Conservation (phyloP, 2,329 filamentous ascomycete genomes). For the Teratosphaeriaceae sp. region DNA sequence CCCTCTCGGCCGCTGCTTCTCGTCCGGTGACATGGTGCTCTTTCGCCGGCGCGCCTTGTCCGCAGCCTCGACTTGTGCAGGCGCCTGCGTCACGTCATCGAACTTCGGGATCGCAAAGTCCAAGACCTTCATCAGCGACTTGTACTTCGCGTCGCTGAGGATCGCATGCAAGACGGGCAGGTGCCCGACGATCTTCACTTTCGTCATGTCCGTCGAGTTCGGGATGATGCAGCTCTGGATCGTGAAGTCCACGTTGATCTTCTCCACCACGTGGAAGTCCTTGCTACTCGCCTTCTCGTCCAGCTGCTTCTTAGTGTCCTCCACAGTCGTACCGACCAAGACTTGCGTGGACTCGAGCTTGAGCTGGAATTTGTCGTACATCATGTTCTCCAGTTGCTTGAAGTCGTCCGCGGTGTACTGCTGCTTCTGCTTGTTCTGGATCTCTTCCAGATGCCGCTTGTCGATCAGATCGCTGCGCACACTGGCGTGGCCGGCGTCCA, state of each 20-base stretch:
- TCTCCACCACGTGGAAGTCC: constrained; percentile 83
- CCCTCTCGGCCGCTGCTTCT: constrained; percentile 53
- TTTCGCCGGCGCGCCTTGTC: constrained; percentile 32
- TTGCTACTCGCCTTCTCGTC: constrained; percentile 56
- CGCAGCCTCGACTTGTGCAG: constrained; percentile 17
- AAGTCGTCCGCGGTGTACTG: constrained; percentile 86
- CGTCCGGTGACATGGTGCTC: constrained; percentile 26
- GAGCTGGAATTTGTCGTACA: constrained; percentile 96
- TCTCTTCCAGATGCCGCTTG: constrained; percentile 77
- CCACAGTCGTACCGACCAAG: constrained; percentile 87
- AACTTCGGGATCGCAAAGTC: constrained; percentile 92
- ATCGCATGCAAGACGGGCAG: constrained; percentile 87
- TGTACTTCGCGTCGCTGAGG: constrained; percentile 93
- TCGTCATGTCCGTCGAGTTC: constrained; percentile 86
- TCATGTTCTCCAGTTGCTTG: constrained; percentile 77
- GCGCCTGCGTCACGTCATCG: constrained; percentile 10
- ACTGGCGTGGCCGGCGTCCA: constrained; percentile 94
- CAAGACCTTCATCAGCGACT: constrained; percentile 90
- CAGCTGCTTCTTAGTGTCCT: constrained; percentile 80
- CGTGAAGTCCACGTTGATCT: constrained; percentile 95
- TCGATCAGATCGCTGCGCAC: constrained; percentile 93
- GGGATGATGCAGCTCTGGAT: constrained; percentile 97
- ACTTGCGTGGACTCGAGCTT: constrained; percentile 93
- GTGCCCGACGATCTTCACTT: constrained; percentile 84
- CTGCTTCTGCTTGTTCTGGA: constrained; percentile 84